Percentiles rank a stretch among this genome's conserved stretches.
Evolutionary conservation across 495 filamentous ascomycete species (phyloP).

Genomic region (Beverwykella pulmonaria): DNA sequence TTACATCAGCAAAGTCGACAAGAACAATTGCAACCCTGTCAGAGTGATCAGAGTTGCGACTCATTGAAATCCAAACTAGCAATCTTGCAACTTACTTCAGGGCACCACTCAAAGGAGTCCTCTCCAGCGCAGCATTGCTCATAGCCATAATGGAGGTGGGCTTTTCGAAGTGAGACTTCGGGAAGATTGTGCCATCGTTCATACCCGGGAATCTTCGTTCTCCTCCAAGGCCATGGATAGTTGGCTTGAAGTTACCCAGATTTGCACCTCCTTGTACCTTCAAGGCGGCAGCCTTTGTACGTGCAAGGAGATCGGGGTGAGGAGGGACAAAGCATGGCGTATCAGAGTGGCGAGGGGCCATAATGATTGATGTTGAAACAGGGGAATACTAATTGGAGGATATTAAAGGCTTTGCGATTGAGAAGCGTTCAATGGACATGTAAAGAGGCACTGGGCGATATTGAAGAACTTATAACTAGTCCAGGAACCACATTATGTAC

Average conservation of each 20-base stretch:
- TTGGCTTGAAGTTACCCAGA: background rate
- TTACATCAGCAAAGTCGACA: conserved; percentile 24
- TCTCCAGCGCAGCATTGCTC: conserved; percentile 24
- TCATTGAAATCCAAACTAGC: background rate
- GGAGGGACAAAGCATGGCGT: conserved; percentile 19
- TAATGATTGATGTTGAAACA: background rate
- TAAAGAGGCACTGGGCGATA: background rate
- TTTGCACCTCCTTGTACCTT: conserved; percentile 5
- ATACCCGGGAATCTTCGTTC: conserved; percentile 12
- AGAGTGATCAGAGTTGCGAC: background rate
- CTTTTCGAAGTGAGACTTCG: conserved; percentile 13
- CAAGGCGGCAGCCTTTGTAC: background rate
- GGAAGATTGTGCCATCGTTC: conserved; percentile 32
- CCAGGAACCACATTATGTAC: background rate
- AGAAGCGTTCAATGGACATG: background rate
- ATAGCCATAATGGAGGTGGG: conserved; percentile 14
- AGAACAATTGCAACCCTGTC: conserved; percentile 23
- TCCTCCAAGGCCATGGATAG: background rate
- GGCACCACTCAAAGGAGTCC: conserved; percentile 13
- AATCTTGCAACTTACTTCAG: conserved; percentile 6
- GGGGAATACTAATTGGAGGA: background rate
- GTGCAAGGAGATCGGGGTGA: conserved; percentile 24
- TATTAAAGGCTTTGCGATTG: background rate
- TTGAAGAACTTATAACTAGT: too few species aligned
- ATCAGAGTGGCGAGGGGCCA: conserved; percentile 9